Evolutionary conservation across 129 eudicot genomes (phyloP).

Genomic region (Mikania micrantha): DNA sequence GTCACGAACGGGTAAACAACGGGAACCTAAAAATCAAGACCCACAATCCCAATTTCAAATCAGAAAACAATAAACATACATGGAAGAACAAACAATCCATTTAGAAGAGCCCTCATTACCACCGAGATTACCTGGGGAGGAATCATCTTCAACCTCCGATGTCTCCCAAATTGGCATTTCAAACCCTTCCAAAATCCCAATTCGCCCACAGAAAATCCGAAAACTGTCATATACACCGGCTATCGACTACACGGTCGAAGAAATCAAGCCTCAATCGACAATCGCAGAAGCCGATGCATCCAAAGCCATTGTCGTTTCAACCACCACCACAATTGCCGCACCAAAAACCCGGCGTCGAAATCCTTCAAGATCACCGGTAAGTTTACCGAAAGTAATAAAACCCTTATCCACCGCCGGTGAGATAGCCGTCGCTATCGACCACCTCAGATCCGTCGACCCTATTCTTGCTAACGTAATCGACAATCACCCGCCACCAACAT

Average conservation of each 20-base stretch:
- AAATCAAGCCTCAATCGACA: neutral
- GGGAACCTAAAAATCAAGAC: no score
- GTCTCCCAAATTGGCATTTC: slow-evolving; percentile 27
- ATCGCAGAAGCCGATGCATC: slow-evolving; percentile 33
- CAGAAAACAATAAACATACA: neutral
- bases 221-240: slow-evolving; percentile 44
- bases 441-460: slow-evolving; percentile 68
- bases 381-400: slow-evolving; percentile 33
- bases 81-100: slow-evolving; percentile 41
- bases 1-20: no score
- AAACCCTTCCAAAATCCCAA: slow-evolving; percentile 78
- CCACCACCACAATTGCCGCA: slow-evolving; percentile 22
- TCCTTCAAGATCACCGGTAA: slow-evolving; percentile 25
- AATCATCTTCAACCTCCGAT: slow-evolving; percentile 8
- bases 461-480: slow-evolving; percentile 50
- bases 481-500: slow-evolving; percentile 54
- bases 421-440: slow-evolving; percentile 46
- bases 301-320: slow-evolving; percentile 16
- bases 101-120: slow-evolving; percentile 19
- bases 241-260: neutral
- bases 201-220: slow-evolving; percentile 84
- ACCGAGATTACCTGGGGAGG: slow-evolving; percentile 13
- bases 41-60: neutral
- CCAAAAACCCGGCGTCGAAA: slow-evolving; percentile 42
- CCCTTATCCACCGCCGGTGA: slow-evolving; percentile 58